A percentile compares a stretch with the other conserved stretches of the same genome.
phyloP scores from a whole-genome alignment of 2,329 filamentous ascomycete genomes.

The Conoideocrella luteorostrata region DNA sequence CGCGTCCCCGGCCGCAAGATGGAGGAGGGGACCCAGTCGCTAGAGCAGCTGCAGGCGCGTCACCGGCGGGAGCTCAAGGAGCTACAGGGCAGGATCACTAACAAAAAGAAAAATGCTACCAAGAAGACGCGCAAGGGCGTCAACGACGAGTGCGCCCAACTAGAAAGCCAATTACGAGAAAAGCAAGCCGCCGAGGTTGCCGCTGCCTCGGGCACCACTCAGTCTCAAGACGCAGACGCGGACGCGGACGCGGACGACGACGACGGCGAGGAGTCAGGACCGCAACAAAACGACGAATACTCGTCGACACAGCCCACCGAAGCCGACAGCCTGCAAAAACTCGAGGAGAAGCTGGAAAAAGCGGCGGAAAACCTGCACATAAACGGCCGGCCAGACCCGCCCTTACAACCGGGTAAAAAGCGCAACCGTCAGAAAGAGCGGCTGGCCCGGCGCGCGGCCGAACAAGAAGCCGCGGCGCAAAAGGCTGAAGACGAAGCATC shows the following conservation, averaged over 20 bases:
- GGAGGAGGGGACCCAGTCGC: conserved; percentile 42
- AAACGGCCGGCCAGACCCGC: not conserved
- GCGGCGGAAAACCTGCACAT: conserved; percentile 1
- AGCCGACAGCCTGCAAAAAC: not conserved
- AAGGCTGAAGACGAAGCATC: conserved; percentile 71
- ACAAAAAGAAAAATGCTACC: conserved; percentile 93
- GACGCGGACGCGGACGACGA: not conserved
- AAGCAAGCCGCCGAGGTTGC: conserved; percentile 58
- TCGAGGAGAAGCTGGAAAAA: conserved; percentile 10
- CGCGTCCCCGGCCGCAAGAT: conserved; percentile 15
- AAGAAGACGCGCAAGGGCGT: conserved; percentile 77
- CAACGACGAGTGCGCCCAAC: conserved; percentile 66
- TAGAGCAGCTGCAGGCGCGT: conserved; percentile 71
- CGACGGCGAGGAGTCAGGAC: too few relatives aligned
- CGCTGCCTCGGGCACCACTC: conserved; percentile 29
- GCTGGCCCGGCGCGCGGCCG: conserved; percentile 80
- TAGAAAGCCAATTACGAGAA: conserved; percentile 61
- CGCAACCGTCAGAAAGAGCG: conserved; percentile 88
- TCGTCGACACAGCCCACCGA: not conserved
- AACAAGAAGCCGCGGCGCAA: conserved; percentile 63
- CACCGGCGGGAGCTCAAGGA: conserved; percentile 88
- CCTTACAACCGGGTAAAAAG: conserved; percentile 50
- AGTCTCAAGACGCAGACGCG: too few relatives aligned
- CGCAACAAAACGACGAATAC: too few relatives aligned
- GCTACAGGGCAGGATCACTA: conserved; percentile 76